Conservation (phyloP, 2,329 filamentous ascomycete species). For the Sclerotinia subarctica region DNA sequence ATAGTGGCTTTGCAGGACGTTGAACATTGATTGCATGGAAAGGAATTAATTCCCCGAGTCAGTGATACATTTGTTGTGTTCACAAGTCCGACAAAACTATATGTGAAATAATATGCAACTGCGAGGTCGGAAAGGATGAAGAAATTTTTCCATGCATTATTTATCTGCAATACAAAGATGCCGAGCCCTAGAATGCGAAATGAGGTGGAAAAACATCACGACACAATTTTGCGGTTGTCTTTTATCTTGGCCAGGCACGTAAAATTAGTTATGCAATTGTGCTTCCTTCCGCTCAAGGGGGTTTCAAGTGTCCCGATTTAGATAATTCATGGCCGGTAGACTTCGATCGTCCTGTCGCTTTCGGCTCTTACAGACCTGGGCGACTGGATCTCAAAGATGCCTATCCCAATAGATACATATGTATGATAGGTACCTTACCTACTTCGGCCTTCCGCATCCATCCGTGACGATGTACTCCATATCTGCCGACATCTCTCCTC, state of each 20-base stretch:
- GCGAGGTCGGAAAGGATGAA: conserved; percentile 2
- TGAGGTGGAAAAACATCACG: not conserved
- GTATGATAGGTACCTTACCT: conserved; percentile 10
- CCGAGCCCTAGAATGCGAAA: not conserved
- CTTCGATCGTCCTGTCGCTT: conserved; percentile 11
- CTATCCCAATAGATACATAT: conserved; percentile 4
- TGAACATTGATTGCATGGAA: conserved; percentile 14
- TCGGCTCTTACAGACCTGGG: conserved; percentile 8
- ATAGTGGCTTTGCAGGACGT: conserved; percentile 11
- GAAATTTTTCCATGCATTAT: conserved; percentile 4
- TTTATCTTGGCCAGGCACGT: not conserved
- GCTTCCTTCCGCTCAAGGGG: not conserved
- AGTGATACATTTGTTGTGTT: conserved; percentile 8
- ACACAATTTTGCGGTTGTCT: not conserved
- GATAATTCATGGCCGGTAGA: conserved; percentile 5
- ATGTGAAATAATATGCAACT: conserved; percentile 6
- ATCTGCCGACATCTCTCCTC: conserved; percentile 3
- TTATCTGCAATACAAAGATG: not conserved
- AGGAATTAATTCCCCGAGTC: conserved; percentile 12
- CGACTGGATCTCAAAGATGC: not conserved
- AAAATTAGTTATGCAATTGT: conserved; percentile 3
- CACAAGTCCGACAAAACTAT: not conserved
- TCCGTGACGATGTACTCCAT: conserved; percentile 7
- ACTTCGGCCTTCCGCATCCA: conserved; percentile 5
- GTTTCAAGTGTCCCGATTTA: conserved; percentile 3